Base-by-base conservation (phyloP, 2,329 filamentous ascomycete species). In the Aureobasidium vineae region DNA sequence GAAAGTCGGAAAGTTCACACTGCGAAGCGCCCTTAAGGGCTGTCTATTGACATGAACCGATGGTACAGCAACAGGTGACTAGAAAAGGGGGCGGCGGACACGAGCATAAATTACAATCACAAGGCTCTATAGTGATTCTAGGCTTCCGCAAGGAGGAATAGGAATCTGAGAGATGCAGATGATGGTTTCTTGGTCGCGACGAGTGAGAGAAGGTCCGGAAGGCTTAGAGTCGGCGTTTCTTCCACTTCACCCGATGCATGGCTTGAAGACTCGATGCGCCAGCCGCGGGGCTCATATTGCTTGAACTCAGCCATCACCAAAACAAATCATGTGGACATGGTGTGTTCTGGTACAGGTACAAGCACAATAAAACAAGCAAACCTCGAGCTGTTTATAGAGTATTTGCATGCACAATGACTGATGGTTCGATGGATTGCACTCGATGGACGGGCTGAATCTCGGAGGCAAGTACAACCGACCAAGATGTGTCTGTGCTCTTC, bases 41-140 rank as follows among this genome's bases (percentile, higher is more conserved):
- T 11, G 10, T 47, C 56, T 60, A 60, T 60, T 60, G 28, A 47
- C 19, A 47, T 47, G 38, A 60, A 36, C 56, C 56, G 41, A 19
- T 23, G 56, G 56, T n/a, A 47, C 56, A 45, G 19, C 56, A 23
- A 45, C 28, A 33, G 10, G 23, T 1, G 10, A 33, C 2, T 7
- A 15, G 11, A 6, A 23, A 40, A 60, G 10, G 56, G 56, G 56
- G 26, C 2, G 21, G 15, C 5, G 21, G 23, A 31, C 26, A 13
- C 6, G 26, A 43, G 54, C 38, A 31, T 3, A 33, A 23, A 31
- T 31, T 33, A 28, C 8, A 26, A n/a, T 47, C 21, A 23, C 19
- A 47, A 31, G 28, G 40, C 19, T 31, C 11, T 36, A 6, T 23
- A 8, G n/a, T 13, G n/a, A 40, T n/a, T 60, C 41, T 60, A 47